Conservation (phyloP, 805 yeast genomes). For the Yarrowia porcina region DNA sequence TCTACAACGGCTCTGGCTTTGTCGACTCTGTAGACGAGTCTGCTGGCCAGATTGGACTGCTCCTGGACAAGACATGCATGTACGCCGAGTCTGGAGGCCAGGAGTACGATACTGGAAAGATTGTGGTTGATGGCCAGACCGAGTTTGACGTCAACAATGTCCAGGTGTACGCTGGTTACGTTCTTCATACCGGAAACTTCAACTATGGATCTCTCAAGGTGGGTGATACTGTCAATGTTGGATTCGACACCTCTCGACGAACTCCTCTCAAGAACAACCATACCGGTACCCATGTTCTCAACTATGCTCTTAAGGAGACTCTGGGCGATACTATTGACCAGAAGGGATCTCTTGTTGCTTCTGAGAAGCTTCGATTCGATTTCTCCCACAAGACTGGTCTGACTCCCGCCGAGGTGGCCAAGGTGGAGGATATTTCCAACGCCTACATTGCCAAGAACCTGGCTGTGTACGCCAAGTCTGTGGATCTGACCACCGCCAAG, state of each 20-base stretch:
- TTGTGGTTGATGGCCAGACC: slow-evolving; percentile 80
- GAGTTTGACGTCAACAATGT: slow-evolving; percentile 91
- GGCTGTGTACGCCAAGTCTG: slow-evolving; percentile 79
- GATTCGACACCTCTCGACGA: slow-evolving; percentile 89
- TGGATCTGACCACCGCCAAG: slow-evolving; percentile 67
- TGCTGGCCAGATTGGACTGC: slow-evolving; percentile 66
- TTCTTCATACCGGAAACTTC: slow-evolving; percentile 86
- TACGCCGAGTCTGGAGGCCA: slow-evolving; percentile 99
- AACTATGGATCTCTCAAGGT: slow-evolving; percentile 71
- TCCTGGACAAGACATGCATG: slow-evolving; percentile 87
- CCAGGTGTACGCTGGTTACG: slow-evolving; percentile 90
- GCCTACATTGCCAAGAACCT: slow-evolving; percentile 66
- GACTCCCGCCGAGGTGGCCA: slow-evolving; percentile 61
- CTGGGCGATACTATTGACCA: slow-evolving; percentile 89
- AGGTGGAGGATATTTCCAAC: slow-evolving; percentile 73
- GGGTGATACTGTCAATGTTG: slow-evolving; percentile 72
- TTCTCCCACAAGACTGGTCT: slow-evolving; percentile 90
- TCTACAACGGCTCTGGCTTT: slow-evolving; percentile 63
- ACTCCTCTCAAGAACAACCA: slow-evolving; percentile 97
- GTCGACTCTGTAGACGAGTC: slow-evolving; percentile 46
- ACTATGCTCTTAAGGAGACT: slow-evolving; percentile 80
- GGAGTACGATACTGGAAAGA: slow-evolving; percentile 90
- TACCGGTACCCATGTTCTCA: slow-evolving; percentile 95
- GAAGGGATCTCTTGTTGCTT: slow-evolving; percentile 94
- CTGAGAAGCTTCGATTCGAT: slow-evolving; percentile 93